phyloP scores from a whole-genome alignment of 2,329 filamentous ascomycete species.

The Fusarium sp. region DNA sequence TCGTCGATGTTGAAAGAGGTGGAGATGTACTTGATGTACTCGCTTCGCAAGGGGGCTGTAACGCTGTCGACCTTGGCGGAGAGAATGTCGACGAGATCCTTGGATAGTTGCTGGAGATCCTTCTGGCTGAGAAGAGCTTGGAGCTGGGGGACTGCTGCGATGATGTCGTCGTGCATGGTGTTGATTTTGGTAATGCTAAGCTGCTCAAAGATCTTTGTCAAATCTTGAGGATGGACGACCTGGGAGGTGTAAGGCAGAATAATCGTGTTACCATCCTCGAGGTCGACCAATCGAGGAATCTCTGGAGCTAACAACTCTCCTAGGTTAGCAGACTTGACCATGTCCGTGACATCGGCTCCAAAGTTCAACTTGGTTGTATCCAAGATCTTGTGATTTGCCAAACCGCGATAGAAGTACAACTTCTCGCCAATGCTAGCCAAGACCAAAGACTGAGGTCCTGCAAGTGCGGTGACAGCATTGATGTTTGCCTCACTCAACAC shows the following conservation, averaged over 20 bases:
- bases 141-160: constrained; percentile 10
- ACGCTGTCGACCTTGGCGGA: constrained; percentile 8
- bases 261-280: neutral
- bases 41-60: neutral
- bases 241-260: constrained; percentile 9
- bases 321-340: neutral
- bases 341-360: neutral
- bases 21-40: constrained; percentile 2
- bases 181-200: constrained; percentile 9
- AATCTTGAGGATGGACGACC: neutral
- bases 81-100: neutral
- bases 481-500: constrained; percentile 5
- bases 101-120: constrained; percentile 14
- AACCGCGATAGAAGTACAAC: constrained; percentile 19
- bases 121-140: constrained; percentile 11
- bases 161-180: constrained; percentile 13
- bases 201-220: neutral
- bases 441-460: constrained; percentile 21
- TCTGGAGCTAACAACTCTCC: neutral
- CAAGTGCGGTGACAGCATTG: constrained; percentile 14
- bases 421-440: neutral
- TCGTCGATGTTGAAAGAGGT: neutral
- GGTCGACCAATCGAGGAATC: neutral
- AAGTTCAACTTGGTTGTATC: constrained; percentile 11
- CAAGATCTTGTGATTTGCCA: neutral